Evolutionary conservation across 2,329 filamentous ascomycete species (phyloP).

Genomic region (Neonectria faginata): DNA sequence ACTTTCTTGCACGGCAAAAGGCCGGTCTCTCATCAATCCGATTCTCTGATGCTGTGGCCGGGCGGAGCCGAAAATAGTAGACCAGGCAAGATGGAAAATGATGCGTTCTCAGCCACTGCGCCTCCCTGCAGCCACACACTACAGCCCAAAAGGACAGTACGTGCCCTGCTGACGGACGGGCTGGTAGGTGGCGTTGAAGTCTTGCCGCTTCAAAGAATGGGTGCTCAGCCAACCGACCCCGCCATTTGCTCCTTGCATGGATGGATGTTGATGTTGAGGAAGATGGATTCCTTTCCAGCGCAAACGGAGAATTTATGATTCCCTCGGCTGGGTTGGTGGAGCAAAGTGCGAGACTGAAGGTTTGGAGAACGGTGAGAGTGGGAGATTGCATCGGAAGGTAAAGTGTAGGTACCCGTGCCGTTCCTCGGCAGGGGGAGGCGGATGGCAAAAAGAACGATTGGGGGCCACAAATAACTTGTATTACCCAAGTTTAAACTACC

Average conservation of each 20-base stretch:
- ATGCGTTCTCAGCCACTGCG: conserved; percentile 14
- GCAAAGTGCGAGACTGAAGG: conserved; percentile 3
- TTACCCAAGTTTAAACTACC: not conserved
- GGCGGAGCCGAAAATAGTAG: conserved; percentile 25
- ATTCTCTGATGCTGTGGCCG: not conserved
- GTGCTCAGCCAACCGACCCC: not conserved
- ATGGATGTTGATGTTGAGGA: not conserved
- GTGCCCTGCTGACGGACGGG: conserved; percentile 14
- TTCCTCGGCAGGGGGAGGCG: conserved; percentile 9
- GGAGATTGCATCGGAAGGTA: not conserved
- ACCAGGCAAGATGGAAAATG: not conserved
- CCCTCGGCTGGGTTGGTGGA: not conserved
- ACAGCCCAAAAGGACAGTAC: too few species aligned
- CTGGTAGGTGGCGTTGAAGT: not conserved
- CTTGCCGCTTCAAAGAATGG: not conserved
- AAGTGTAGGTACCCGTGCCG: conserved; percentile 3
- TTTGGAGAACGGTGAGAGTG: not conserved
- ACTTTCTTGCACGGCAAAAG: not conserved
- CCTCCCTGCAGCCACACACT: conserved; percentile 10
- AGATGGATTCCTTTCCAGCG: not conserved
- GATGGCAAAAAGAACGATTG: not conserved
- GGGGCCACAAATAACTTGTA: not conserved
- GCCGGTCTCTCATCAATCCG: not conserved
- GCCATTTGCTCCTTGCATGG: not conserved
- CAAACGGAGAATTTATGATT: not conserved